Percentiles rank a stretch among this genome's conserved stretches.
These are phyloP conservation scores for Corniculantispora saksenae DNA, from an alignment of 2,329 filamentous ascomycete genomes.

Conservation along the genomic window DNA sequence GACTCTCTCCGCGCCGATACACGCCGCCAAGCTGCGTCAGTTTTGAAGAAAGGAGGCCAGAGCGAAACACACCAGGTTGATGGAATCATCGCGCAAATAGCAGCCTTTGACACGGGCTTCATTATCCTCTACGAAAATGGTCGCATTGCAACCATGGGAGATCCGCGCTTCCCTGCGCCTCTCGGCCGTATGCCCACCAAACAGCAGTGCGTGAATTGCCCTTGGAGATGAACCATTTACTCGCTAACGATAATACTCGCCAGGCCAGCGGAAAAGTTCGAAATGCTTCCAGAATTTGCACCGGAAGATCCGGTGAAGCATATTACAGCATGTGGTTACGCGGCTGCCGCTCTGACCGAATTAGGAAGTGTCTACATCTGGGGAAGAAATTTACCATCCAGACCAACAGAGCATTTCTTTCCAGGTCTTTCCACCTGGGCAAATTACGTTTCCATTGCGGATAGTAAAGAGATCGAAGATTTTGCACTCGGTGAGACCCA, in stretches of 20 bases:
- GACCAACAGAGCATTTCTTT: constrained; percentile 35
- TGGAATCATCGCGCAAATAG: constrained; percentile 40
- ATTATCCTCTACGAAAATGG: constrained; percentile 45
- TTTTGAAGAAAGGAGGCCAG: background rate
- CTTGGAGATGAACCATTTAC: too few species aligned
- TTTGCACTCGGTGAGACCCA: constrained; percentile 60
- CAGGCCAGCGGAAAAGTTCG: constrained; percentile 50
- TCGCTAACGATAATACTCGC: background rate
- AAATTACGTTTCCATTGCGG: constrained; percentile 47
- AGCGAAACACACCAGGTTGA: background rate
- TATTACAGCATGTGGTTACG: constrained; percentile 58
- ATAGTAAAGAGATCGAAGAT: constrained; percentile 54
- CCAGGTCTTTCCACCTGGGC: constrained; percentile 36
- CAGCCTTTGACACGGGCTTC: constrained; percentile 52
- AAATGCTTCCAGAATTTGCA: constrained; percentile 49
- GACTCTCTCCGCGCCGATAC: background rate
- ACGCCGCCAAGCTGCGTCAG: too few species aligned
- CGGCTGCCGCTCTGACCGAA: constrained; percentile 57
- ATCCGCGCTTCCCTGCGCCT: constrained; percentile 57
- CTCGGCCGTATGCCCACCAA: constrained; percentile 52
- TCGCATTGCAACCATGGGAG: constrained; percentile 56
- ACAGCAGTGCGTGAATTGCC: constrained; percentile 33
- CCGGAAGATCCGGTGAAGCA: constrained; percentile 49
- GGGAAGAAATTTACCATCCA: constrained; percentile 43
- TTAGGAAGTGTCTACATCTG: constrained; percentile 63